A percentile compares a stretch with the other conserved stretches of the same genome.
Conservation (phyloP, 23 red algal genomes). For the Cyanidioschyzon merolae region DNA sequence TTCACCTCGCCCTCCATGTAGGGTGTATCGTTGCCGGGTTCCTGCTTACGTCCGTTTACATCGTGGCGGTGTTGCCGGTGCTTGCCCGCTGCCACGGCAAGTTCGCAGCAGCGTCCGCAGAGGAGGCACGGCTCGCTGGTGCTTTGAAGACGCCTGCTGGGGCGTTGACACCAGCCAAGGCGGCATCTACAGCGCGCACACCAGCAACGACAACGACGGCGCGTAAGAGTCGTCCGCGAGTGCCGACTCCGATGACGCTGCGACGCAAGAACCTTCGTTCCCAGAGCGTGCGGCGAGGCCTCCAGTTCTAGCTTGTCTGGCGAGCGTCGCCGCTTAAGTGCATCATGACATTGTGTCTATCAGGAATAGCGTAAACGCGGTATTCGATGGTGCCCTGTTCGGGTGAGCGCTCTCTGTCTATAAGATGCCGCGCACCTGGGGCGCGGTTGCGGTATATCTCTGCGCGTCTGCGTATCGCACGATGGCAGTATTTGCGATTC, state of each 20-base stretch:
- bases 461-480: too few relatives aligned
- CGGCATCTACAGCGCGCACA: not conserved
- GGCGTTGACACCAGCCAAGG: not conserved
- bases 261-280: constrained; percentile 13
- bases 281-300: not conserved
- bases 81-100: not conserved
- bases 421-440: too few relatives aligned
- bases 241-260: constrained; percentile 14
- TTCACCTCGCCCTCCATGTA: not conserved
- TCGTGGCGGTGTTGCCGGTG: not conserved
- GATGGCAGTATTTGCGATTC: too few relatives aligned
- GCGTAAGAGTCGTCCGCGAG: not conserved
- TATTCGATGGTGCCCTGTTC: not conserved
- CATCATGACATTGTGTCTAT: too few relatives aligned
- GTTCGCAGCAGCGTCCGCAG: not conserved
- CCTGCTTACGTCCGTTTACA: not conserved
- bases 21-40: not conserved
- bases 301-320: not conserved
- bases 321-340: too few relatives aligned
- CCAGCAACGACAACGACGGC: not conserved
- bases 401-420: too few relatives aligned
- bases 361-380: not conserved
- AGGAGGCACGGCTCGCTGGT: too few relatives aligned
- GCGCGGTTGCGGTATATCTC: too few relatives aligned
- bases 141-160: not conserved